A percentile compares a stretch with the other conserved stretches of the same genome.
These are phyloP conservation scores for Aspergillus candidus DNA, from an alignment of 2,329 filamentous ascomycete genomes.

Conservation along the genomic window DNA sequence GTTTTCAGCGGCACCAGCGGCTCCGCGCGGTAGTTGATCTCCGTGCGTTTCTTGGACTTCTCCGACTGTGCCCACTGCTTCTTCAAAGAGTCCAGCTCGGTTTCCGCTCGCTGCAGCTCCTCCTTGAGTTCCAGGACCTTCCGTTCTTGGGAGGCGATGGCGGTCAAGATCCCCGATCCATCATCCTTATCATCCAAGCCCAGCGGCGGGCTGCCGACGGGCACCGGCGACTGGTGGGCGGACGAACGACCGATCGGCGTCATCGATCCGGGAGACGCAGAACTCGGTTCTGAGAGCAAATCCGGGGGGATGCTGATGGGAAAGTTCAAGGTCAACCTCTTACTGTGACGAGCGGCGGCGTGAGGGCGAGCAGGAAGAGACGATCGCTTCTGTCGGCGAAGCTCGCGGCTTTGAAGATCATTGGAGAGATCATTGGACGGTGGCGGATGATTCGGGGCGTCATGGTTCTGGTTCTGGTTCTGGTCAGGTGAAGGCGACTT, in stretches of 20 bases:
- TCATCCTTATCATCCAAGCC: conserved; percentile 40
- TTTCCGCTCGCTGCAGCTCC: conserved; percentile 77
- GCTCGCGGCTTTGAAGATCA: conserved; percentile 10
- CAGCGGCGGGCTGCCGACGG: conserved; percentile 20
- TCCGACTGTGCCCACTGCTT: conserved; percentile 76
- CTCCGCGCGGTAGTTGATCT: conserved; percentile 55
- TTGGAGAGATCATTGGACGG: conserved; percentile 9
- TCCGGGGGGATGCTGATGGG: conserved; percentile 36
- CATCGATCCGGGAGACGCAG: conserved; percentile 27
- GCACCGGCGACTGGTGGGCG: conserved; percentile 25
- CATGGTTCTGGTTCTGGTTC: conserved; percentile 8
- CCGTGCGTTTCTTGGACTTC: conserved; percentile 65
- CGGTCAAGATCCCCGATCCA: conserved; percentile 68
- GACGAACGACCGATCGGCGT: conserved; percentile 30
- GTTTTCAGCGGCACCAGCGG: conserved; percentile 52
- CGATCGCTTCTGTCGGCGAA: conserved; percentile 24
- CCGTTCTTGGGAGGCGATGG: conserved; percentile 86
- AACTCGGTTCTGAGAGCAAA: conserved; percentile 17
- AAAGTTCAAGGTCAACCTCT: conserved; percentile 44
- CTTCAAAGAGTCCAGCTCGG: conserved; percentile 70
- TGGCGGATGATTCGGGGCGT: conserved; percentile 7
- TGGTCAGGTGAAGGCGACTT: conserved; percentile 4
- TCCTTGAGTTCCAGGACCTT: conserved; percentile 85
- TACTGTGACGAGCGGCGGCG: conserved; percentile 35
- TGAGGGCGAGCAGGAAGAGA: conserved; percentile 31